Conservation (phyloP, 371 early-diverging fungal genomes). For the Apophysomyces trapeziformis region DNA sequence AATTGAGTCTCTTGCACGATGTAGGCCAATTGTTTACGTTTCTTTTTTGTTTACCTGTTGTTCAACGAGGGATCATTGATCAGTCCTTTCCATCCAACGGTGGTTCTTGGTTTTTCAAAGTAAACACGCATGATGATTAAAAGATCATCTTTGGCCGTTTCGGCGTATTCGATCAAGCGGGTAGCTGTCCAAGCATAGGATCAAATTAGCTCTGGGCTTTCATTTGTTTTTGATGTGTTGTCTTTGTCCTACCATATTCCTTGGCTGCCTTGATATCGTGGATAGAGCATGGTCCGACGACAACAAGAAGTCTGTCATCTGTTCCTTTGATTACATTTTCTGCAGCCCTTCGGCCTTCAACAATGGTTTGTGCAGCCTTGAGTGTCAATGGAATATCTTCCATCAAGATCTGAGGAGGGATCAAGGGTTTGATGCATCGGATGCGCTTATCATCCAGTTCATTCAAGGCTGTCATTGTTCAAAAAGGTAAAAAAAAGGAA, state of each 20-base stretch:
- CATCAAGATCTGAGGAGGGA: constrained; percentile 95
- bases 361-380: constrained; percentile 53
- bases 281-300: constrained; percentile 91
- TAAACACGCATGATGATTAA: constrained; percentile 90
- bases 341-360: constrained; percentile 56
- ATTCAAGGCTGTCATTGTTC: constrained; percentile 67
- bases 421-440: constrained; percentile 85
- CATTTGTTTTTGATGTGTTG: neutral
- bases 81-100: constrained; percentile 94
- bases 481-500: constrained; percentile 5
- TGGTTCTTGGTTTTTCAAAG: constrained; percentile 95
- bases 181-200: constrained; percentile 26
- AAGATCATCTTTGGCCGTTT: constrained; percentile 68
- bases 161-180: constrained; percentile 61
- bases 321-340: constrained; percentile 74
- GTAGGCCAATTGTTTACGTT: neutral
- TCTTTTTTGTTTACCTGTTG: constrained; percentile 41
- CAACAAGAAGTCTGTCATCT: constrained; percentile 82
- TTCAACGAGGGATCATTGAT: constrained; percentile 78
- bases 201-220: neutral
- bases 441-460: constrained; percentile 94
- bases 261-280: constrained; percentile 87
- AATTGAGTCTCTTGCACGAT: neutral
- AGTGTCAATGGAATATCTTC: constrained; percentile 82
- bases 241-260: constrained; percentile 72